Base-by-base conservation (phyloP, 805 yeast species). In the Yueomyces sinensis region DNA sequence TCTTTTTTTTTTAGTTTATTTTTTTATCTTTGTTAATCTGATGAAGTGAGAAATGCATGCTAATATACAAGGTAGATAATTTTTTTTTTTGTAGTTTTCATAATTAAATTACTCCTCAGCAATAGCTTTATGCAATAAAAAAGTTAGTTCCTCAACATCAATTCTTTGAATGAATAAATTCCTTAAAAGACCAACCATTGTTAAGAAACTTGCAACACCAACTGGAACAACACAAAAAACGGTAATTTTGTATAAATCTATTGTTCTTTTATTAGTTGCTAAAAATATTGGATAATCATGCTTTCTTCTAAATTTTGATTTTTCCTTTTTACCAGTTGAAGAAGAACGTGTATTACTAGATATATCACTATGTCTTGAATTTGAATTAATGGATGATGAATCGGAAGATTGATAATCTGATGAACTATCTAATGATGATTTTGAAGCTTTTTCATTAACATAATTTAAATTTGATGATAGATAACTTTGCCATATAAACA, bases 221-320 rank as follows among this genome's bases (percentile, higher is more conserved):
- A 89, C 84, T 0, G 98, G 98, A n/a, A 89, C 95, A 29, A 89
- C 98, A 2, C 97, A 96, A 61, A 83, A 89, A 2, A 89, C 96
- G 1, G 82, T 84, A 33, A 91, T 82, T 45, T 81, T 82, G 55
- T 84, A 83, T 36, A 87, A 65, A 53, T 89, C 94, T 39, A 87
- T 82, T 25, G 86, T 77, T 36, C 95, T 66, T 29, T 50, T 54
- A 25, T 42, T 45, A 13, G 51, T 41, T 30, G 51, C 49, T 30
- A n/a, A n/a, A 2, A 25, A 25, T 9, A 25, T 25, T 11, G 5
- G 13, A n/a, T n/a, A n/a, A 1, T 20, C 24, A 20, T 20, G 7
- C 11, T 20, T 20, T 7, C 11, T 20, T 7, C 7, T 20, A 7
- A 11, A 20, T 25, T 42, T 46, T 37, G 47, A 42, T 9, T 19